Evolutionary conservation across 352 stramenopile species (phyloP), one percentile per base, ranked within the genome.

Genomic region (Pseudoperonospora humuli): DNA sequence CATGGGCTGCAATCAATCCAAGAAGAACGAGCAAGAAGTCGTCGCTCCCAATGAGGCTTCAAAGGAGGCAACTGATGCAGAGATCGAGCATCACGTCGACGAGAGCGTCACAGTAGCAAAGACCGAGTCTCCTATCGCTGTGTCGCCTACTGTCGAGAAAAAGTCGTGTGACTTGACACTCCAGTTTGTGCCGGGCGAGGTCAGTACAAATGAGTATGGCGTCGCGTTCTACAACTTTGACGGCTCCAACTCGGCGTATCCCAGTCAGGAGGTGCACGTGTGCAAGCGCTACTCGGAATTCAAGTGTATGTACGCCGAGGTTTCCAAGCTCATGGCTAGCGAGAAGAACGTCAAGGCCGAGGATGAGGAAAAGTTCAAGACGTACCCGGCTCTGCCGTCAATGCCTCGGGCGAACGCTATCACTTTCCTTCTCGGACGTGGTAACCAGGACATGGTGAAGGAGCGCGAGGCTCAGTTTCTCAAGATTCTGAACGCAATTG

Each of bases 221-320:
- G 54, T 83, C 7, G 70, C 66, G 10, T 83, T 67, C 45, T 85
- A 85, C 73, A 73, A 75, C 42, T 83, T 76, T 40, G 60, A 72
- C 43, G 65, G 55, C 34, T 62, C 34, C 3, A 67, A 75, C 47
- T 53, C 59, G 19, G 38, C 61, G 5, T 59, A 79, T 38, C 65
- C 67, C 9, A 64, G 50, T 26, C 57, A 68, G 45, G 61, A 79
- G 11, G 18, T 72, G 2, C 63, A 67, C 45, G 47, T 85, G 26
- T 69, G 63, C 31, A 88, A 88, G 51, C 71, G 76, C 19, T 88
- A 74, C 58, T 86, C 75, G 45, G 73, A 88, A 55, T 86, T 88
- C 56, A 88, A 85, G 55, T 26, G 57, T 7, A 64, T 88, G 33
- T 62, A 86, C 50, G 53, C 40, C 0, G 46, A 74, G 37, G 50